phyloP scores from a whole-genome alignment of 106 monocot genomes.

The Amphibolis antarctica region DNA sequence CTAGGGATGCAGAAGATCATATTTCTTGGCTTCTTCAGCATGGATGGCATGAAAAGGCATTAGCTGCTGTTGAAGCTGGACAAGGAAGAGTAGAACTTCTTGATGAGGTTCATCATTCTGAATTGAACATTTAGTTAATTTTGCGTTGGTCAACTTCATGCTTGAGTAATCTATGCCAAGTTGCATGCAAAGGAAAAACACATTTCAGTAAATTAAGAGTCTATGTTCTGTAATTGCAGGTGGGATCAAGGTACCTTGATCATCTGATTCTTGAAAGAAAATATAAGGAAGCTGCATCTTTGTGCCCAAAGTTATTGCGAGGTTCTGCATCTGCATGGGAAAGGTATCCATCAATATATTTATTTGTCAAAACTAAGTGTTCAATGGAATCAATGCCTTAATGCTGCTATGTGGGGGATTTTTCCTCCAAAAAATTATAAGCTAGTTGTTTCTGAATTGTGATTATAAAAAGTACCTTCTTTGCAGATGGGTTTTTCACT shows the following conservation, averaged over 20 bases:
- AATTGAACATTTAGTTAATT: too few species aligned
- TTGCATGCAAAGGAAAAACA: background rate
- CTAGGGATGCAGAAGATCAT: constrained; percentile 99
- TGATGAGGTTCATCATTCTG: constrained; percentile 53
- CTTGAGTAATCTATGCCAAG: too few species aligned
- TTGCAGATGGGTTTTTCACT: constrained; percentile 94
- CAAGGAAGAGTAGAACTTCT: constrained; percentile 70
- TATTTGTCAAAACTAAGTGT: background rate
- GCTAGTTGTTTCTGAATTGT: too few species aligned
- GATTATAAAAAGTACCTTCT: background rate
- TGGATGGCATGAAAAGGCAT: constrained; percentile 93
- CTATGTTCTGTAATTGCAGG: constrained; percentile 22
- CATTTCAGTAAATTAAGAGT: background rate
- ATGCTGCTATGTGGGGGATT: too few species aligned
- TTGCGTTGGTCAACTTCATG: background rate
- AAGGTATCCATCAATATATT: constrained; percentile 18
- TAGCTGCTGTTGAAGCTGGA: constrained; percentile 93
- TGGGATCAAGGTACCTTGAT: constrained; percentile 95
- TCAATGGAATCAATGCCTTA: too few species aligned
- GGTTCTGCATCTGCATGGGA: constrained; percentile 95
- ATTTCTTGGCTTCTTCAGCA: constrained; percentile 97
- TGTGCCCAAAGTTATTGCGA: constrained; percentile 87
- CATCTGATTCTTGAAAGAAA: constrained; percentile 88
- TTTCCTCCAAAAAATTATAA: too few species aligned
- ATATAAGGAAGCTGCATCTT: constrained; percentile 90